These are phyloP conservation scores for Ustilago crameri DNA, from an alignment of 1,284 basidiomycete genomes.

Conservation along the genomic window DNA sequence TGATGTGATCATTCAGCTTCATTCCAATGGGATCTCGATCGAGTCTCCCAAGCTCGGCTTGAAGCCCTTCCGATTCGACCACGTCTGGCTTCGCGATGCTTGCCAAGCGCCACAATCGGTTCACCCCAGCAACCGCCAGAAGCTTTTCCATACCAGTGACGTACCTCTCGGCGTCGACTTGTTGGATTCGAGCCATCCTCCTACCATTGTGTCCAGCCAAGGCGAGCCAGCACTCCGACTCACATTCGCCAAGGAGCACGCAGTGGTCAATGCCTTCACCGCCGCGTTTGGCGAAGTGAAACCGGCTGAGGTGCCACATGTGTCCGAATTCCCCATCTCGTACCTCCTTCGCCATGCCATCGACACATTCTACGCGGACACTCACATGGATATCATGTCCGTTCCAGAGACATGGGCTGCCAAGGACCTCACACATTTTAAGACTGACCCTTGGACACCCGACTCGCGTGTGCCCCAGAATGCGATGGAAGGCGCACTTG, in stretches of 20 bases:
- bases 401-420: constrained; percentile 57
- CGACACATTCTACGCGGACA: constrained; percentile 67
- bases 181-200: constrained; percentile 69
- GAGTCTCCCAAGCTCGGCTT: constrained; percentile 61
- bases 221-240: constrained; percentile 41
- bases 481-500: constrained; percentile 39
- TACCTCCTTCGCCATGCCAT: constrained; percentile 70
- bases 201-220: constrained; percentile 21
- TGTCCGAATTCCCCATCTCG: constrained; percentile 69
- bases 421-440: constrained; percentile 53
- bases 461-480: constrained; percentile 12
- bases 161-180: constrained; percentile 69
- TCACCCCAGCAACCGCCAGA: constrained; percentile 80
- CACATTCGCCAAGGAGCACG: constrained; percentile 39
- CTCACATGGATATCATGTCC: constrained; percentile 60
- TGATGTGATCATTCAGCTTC: constrained; percentile 35
- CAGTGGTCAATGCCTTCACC: constrained; percentile 60
- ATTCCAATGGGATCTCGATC: constrained; percentile 52
- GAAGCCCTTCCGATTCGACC: constrained; percentile 54
- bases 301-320: constrained; percentile 34
- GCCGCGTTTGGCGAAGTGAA: constrained; percentile 40
- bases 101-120: constrained; percentile 75
- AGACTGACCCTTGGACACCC: constrained; percentile 38
- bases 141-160: constrained; percentile 76
- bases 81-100: constrained; percentile 72